These are phyloP conservation scores for Hanseniaspora thailandica DNA, from an alignment of 805 yeast genomes.

Conservation along the genomic window DNA sequence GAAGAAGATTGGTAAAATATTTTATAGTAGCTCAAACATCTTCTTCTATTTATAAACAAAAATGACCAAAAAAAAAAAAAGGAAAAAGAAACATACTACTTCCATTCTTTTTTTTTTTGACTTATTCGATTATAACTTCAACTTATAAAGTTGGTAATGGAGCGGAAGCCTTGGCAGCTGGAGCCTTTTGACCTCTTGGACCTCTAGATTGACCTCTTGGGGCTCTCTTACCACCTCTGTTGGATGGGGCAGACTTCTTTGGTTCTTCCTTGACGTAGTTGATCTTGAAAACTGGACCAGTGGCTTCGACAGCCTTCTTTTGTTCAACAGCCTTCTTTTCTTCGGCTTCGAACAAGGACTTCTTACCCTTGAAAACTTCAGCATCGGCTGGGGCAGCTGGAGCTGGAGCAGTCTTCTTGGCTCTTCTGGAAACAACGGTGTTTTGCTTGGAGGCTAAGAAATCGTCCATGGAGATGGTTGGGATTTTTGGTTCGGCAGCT, in stretches of 20 bases:
- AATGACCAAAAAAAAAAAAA: neutral
- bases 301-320: conserved; percentile 44
- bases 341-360: conserved; percentile 52
- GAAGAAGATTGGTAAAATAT: too few species aligned
- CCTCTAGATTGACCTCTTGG: neutral
- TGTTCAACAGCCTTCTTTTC: conserved; percentile 51
- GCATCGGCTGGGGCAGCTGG: conserved; percentile 31
- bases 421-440: conserved; percentile 14
- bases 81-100: neutral
- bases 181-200: neutral
- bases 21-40: too few species aligned
- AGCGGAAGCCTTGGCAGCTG: conserved; percentile 13
- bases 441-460: conserved; percentile 58
- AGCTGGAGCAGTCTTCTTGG: conserved; percentile 39
- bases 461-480: conserved; percentile 66
- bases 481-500: conserved; percentile 37
- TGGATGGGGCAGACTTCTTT: conserved; percentile 2
- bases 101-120: neutral
- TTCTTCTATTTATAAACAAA: neutral
- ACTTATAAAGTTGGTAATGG: conserved; percentile 10
- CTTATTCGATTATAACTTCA: neutral
- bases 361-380: conserved; percentile 34
- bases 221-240: conserved; percentile 6
- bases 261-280: conserved; percentile 10
- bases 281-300: conserved; percentile 11